phyloP scores from a whole-genome alignment of 495 filamentous ascomycete species.

The Rostrohypoxylon terebratum region DNA sequence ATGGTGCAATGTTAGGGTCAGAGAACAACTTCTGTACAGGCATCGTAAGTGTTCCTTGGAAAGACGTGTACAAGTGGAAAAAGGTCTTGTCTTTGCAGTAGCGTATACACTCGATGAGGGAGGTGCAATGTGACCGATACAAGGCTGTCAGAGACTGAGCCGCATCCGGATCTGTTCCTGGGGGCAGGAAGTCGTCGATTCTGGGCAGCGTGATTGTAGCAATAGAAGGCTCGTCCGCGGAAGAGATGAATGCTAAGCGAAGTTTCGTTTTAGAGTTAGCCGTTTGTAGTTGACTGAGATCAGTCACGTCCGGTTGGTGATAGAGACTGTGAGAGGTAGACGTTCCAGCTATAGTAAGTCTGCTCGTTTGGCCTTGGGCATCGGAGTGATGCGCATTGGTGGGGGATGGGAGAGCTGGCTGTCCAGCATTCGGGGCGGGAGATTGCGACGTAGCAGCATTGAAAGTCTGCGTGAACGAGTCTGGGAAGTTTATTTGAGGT shows the following conservation, averaged over 20 bases:
- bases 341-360: background rate
- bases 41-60: slow-evolving; percentile 94
- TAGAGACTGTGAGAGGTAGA: slow-evolving; percentile 60
- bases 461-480: slow-evolving; percentile 56
- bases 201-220: slow-evolving; percentile 80
- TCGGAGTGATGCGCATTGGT: slow-evolving; percentile 52
- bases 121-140: slow-evolving; percentile 94
- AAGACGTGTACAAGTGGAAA: slow-evolving; percentile 93
- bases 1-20: slow-evolving; percentile 82
- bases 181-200: slow-evolving; percentile 80
- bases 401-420: slow-evolving; percentile 78
- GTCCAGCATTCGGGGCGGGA: slow-evolving; percentile 58
- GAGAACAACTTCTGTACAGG: slow-evolving; percentile 95
- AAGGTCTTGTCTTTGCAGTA: slow-evolving; percentile 96
- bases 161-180: slow-evolving; percentile 81
- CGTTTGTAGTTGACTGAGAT: slow-evolving; percentile 58
- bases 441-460: slow-evolving; percentile 44
- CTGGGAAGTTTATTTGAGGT: slow-evolving; percentile 53
- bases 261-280: slow-evolving; percentile 69
- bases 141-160: slow-evolving; percentile 84
- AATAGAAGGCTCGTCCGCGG: slow-evolving; percentile 64
- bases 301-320: slow-evolving; percentile 61
- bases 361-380: slow-evolving; percentile 15
- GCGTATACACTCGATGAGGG: slow-evolving; percentile 91
- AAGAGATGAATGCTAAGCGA: slow-evolving; percentile 72